These are phyloP conservation scores for Pestalotiopsis fici DNA, from an alignment of 2,329 filamentous ascomycete species.

Conservation along the genomic window DNA sequence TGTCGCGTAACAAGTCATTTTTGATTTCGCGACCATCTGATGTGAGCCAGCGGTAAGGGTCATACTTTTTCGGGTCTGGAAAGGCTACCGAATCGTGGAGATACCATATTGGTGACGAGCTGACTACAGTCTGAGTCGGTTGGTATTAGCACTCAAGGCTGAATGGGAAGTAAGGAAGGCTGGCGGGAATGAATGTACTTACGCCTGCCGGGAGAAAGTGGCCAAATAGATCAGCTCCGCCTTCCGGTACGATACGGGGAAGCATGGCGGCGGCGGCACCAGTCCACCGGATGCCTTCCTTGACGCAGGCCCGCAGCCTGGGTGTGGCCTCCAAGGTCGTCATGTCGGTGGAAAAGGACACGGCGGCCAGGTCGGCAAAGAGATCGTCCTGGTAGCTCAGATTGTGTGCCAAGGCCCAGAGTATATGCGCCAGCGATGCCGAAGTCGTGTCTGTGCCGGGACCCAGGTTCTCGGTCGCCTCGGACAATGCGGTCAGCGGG, in stretches of 20 bases:
- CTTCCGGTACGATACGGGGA: background rate
- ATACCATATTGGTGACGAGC: conserved; percentile 3
- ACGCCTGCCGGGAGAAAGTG: background rate
- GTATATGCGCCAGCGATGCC: background rate
- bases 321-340: background rate
- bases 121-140: background rate
- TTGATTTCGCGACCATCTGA: background rate
- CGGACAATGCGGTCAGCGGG: background rate
- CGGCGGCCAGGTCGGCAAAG: background rate
- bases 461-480: conserved; percentile 2
- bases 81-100: background rate
- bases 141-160: background rate
- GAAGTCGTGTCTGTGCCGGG: conserved; percentile 1
- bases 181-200: background rate
- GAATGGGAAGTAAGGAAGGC: background rate
- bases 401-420: conserved; percentile 3
- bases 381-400: background rate
- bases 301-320: conserved; percentile 1
- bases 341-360: conserved; percentile 3
- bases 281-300: conserved; percentile 8
- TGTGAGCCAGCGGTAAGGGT: conserved; percentile 2
- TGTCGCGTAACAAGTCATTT: background rate
- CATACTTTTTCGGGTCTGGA: background rate
- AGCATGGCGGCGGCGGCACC: conserved; percentile 1
- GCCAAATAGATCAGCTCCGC: background rate